These are phyloP conservation scores for Alternaria triticimaculans DNA, from an alignment of 2,329 filamentous ascomycete species.

Conservation along the genomic window DNA sequence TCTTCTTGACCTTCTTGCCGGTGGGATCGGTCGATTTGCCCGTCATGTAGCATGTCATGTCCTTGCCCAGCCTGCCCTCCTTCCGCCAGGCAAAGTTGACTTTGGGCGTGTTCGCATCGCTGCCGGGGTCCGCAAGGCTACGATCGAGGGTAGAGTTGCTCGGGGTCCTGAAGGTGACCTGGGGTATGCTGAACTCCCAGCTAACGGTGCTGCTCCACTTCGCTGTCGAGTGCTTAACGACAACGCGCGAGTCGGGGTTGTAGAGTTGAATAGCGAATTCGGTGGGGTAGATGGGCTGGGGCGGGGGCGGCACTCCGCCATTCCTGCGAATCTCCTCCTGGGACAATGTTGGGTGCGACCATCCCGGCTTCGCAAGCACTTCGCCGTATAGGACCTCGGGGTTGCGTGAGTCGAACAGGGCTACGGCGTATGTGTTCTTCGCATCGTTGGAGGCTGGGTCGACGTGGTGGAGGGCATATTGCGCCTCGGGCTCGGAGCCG, in stretches of 20 bases:
- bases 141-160: slow-evolving; percentile 80
- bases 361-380: slow-evolving; percentile 82
- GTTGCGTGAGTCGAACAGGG: slow-evolving; percentile 81
- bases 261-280: slow-evolving; percentile 88
- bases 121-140: slow-evolving; percentile 67
- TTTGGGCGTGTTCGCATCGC: slow-evolving; percentile 66
- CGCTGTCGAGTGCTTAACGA: slow-evolving; percentile 72
- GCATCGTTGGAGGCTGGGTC: slow-evolving; percentile 73
- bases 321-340: slow-evolving; percentile 78
- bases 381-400: slow-evolving; percentile 86
- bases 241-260: slow-evolving; percentile 86
- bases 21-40: slow-evolving; percentile 72
- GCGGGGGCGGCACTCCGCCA: slow-evolving; percentile 68
- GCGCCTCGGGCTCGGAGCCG: slow-evolving; percentile 78
- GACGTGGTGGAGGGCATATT: slow-evolving; percentile 80
- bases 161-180: slow-evolving; percentile 81
- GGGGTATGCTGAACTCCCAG: slow-evolving; percentile 94
- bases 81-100: slow-evolving; percentile 88
- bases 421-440: slow-evolving; percentile 84
- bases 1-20: slow-evolving; percentile 69
- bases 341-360: slow-evolving; percentile 82
- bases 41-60: slow-evolving; percentile 86
- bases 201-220: slow-evolving; percentile 80
- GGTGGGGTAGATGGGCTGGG: slow-evolving; percentile 76
- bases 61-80: slow-evolving; percentile 83